Evolutionary conservation across 192 early-diverging fungal genomes (phyloP).

Genomic region (Coemansia sp.): DNA sequence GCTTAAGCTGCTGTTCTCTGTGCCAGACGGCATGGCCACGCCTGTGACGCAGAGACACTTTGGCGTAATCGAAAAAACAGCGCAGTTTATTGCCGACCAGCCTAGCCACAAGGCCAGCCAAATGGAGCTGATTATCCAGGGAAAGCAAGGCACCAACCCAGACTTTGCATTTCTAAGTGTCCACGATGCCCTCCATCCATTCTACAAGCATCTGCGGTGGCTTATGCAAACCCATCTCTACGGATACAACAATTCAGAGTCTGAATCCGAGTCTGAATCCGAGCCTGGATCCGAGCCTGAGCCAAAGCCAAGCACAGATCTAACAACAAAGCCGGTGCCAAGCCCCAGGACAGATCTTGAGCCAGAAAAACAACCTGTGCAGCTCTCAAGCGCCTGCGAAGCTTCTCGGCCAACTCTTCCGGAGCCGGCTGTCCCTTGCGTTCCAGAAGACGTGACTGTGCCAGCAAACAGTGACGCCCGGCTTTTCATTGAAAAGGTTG

Average conservation of each 20-base stretch:
- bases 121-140: constrained; percentile 74
- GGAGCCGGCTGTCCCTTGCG: neutral
- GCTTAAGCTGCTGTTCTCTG: constrained; percentile 17
- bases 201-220: constrained; percentile 69
- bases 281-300: neutral
- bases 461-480: constrained; percentile 16
- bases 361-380: neutral
- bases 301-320: neutral
- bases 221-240: constrained; percentile 64
- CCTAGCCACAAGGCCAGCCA: constrained; percentile 53
- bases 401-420: neutral
- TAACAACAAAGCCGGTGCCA: neutral
- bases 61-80: constrained; percentile 71
- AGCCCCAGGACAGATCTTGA: neutral
- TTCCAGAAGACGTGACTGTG: constrained; percentile 13
- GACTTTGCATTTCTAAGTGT: constrained; percentile 72
- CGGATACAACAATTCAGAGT: constrained; percentile 38
- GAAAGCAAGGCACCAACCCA: constrained; percentile 71
- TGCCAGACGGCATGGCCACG: constrained; percentile 25
- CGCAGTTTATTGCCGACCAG: constrained; percentile 63
- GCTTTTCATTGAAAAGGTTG: constrained; percentile 28
- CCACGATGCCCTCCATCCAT: constrained; percentile 61
- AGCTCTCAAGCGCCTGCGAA: neutral
- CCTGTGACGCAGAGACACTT: constrained; percentile 62
- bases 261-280: constrained; percentile 20